Evolutionary conservation across 176 grass and related monocot species (phyloP).

Genomic region (Pontederia paniculata): DNA sequence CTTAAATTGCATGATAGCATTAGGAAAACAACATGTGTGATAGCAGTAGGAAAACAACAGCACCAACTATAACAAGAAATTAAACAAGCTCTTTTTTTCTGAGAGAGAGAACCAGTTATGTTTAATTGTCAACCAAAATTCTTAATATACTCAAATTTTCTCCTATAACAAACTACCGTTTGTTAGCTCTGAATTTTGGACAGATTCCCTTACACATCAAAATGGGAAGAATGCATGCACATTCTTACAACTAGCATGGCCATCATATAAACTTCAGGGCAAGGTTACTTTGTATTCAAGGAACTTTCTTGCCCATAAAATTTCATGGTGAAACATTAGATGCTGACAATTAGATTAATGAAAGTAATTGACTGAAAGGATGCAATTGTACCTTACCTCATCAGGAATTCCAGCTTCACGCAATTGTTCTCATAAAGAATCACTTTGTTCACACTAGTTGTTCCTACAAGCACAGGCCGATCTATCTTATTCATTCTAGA

Average conservation of each 20-base stretch:
- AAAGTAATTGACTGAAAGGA: not conserved
- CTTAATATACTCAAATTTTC: no score
- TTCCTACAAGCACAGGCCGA: conserved; percentile 93
- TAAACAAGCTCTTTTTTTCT: no score
- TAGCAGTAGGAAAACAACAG: not conserved
- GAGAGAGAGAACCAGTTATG: no score
- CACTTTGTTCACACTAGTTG: conserved; percentile 94
- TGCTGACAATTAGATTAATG: not conserved
- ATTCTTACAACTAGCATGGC: no score
- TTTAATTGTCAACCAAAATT: no score
- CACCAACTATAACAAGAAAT: conserved; percentile 9
- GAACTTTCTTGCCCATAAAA: no score
- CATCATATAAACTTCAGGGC: no score
- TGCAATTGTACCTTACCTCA: conserved; percentile 39
- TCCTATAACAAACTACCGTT: no score
- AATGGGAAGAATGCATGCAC: no score
- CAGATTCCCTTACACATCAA: no score
- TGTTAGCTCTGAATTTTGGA: no score
- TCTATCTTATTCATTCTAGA: conserved; percentile 90
- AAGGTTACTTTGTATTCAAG: no score
- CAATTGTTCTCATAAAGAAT: conserved; percentile 74
- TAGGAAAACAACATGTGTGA: not conserved
- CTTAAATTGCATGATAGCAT: conserved; percentile 31
- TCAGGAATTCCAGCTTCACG: conserved; percentile 79
- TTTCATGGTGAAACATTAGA: not conserved